Evolutionary conservation across 2,329 filamentous ascomycete species (phyloP), one percentile per base, ranked within the genome.

Genomic region (Sporothrix pallida): DNA sequence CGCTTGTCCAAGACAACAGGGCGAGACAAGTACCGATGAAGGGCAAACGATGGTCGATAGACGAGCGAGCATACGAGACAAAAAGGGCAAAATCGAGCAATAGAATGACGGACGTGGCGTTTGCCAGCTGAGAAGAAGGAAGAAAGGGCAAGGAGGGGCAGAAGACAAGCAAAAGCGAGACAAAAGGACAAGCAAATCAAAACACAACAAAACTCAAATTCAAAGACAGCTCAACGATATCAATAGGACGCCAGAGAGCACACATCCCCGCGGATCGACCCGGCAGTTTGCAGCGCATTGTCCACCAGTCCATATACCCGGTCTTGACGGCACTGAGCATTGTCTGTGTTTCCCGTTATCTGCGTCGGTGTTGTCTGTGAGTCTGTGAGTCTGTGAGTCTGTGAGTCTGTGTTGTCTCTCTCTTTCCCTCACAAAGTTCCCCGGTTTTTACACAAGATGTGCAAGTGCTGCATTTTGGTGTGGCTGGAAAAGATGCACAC

Each of bases 261-360:
- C n/a, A n/a, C 52, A 10, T 6, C 46, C 20, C 13, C 65, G 65
- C 46, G 65, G 65, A 70, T 70, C 31, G 50, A 44, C 67, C 50
- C 67, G 67, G 50, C 50, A 70, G 48, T 56, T 52, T 52, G 8
- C 65, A 37, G 42, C 46, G 48, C 46, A 50, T 50, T 50, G 46
- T 68, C 65, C 65, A 67, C 63, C 37, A 26, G 56, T 37, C 56
- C 56, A 48, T 20, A 42, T 67, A 48, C 62, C 62, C 62, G 62
- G 62, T 48, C 17, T 42, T 50, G 12, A 4, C 13, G n/a, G 7
- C n/a, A 8, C 15, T 20, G 8, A 1, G 62, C 8, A 48, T 31
- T 12, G 65, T 20, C 13, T 12, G 52, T 17, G 20, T 6, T 26
- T 13, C 13, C 13, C 2, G 20, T 56, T 17, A n/a, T 37, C 31